Evolutionary conservation across 805 yeast species (phyloP), one percentile per base, ranked within the genome.

Genomic region (Candida qinlingensis): DNA sequence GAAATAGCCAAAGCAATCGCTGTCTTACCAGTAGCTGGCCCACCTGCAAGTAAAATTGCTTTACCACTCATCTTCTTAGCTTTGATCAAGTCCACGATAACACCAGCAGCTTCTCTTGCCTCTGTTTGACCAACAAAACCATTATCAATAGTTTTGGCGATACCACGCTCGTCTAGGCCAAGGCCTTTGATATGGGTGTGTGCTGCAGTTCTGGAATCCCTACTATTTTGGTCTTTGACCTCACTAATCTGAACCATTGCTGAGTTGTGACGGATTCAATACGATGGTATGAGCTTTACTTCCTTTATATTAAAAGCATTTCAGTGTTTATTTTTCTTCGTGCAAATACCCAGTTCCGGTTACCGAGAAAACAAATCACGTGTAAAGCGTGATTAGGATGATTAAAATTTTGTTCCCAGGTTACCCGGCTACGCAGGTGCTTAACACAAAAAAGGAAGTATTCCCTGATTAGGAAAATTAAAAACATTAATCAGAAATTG

Each of bases 21-120:
- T 3, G 99, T 94, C 66, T 94, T 94, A 64, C 99, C 99, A 6
- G 98, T 92, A 0, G 98, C 97, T 8, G 99, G 98, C 6, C 96
- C 96, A 45, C 99, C 99, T 1, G 99, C 98, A 47, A 94, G 75
- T 51, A 94, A 70, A 45, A 94, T 82, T n/a, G 97, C 98, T 62
- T 92, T 87, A 30, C 99, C 99, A 45, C 96, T 85, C 84, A 94
- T 86, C 67, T 84, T 88, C 60, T 88, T 89, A 33, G 87, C 83
- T 69, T 90, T 91, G 71, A 94, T 89, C 69, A 94, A 75, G 68
- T 94, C 97, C 37, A 92, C 96, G 54, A 94, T 79, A 47, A 94
- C 85, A 54, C 99, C 99, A 63, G 96, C 90, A 0, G 97, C 98
- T 69, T 84, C 91, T 67, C 94, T 74, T 11, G 87, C 87, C 53